Evolutionary conservation across 148 eudicot species (phyloP).

Genomic region (Rhododendron ovatum): DNA sequence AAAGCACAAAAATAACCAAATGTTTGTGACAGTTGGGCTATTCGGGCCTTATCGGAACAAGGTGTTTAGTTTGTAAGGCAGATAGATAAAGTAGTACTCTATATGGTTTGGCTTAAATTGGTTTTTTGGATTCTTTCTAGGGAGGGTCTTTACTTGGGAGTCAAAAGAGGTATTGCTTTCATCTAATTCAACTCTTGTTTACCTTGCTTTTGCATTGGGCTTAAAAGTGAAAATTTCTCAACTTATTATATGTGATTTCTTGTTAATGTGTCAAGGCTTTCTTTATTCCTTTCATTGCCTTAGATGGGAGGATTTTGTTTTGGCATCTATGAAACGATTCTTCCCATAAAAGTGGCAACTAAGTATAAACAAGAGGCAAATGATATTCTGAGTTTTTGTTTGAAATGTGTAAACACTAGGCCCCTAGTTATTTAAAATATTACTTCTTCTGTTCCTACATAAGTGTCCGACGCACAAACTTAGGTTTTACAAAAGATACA

Average conservation of each 20-base stretch:
- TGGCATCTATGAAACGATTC: background rate
- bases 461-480: too few species aligned
- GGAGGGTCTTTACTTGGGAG: constrained; percentile 31
- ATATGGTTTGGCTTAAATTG: background rate
- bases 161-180: constrained; percentile 35
- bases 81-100: background rate
- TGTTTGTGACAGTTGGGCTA: background rate
- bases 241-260: background rate
- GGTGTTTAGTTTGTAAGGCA: background rate
- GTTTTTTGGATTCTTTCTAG: constrained; percentile 13
- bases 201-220: constrained; percentile 8
- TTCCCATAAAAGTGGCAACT: background rate
- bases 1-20: too few species aligned
- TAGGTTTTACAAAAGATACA: too few species aligned
- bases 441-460: too few species aligned
- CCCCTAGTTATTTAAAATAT: too few species aligned
- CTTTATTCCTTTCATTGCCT: constrained; percentile 21
- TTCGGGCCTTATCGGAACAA: background rate
- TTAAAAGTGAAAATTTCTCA: background rate
- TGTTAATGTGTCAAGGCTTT: constrained; percentile 16
- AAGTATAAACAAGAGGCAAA: background rate
- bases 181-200: constrained; percentile 7
- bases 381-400: too few species aligned
- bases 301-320: background rate
- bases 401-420: too few species aligned